Evolutionary conservation across 73 alveolate species (phyloP).

Genomic region (Uronychia binucleata): DNA sequence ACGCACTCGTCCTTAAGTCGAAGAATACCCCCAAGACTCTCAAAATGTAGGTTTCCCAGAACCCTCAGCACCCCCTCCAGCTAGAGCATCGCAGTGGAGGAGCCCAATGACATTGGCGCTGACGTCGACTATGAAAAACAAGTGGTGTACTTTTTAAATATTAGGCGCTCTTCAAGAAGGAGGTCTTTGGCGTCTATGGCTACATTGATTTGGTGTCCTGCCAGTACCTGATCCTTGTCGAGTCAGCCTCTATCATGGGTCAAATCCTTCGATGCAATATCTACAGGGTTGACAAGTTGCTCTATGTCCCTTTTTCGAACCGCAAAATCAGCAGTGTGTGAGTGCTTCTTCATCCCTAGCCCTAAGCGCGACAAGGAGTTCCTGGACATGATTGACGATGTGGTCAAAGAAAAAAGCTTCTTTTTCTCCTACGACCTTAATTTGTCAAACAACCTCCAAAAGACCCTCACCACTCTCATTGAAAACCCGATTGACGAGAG

Average conservation of each 20-base stretch:
- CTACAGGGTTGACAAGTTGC: constrained; percentile 59
- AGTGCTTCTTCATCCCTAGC: not conserved
- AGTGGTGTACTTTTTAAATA: not conserved
- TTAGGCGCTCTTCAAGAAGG: constrained; percentile 11
- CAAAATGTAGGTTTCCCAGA: not conserved
- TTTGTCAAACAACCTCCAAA: constrained; percentile 71
- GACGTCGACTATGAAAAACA: constrained; percentile 1
- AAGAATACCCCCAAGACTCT: constrained; percentile 12
- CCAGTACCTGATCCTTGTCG: constrained; percentile 51
- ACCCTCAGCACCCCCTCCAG: not conserved
- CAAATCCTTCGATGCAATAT: constrained; percentile 36
- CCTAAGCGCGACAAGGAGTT: constrained; percentile 54
- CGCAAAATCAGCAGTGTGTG: not conserved
- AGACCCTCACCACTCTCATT: constrained; percentile 11
- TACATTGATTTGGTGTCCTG: constrained; percentile 22
- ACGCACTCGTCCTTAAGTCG: constrained; percentile 1
- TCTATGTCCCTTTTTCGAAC: constrained; percentile 42
- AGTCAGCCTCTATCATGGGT: constrained; percentile 49
- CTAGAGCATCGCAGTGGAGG: not conserved
- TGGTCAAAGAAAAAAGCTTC: constrained; percentile 78
- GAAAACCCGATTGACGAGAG: constrained; percentile 2
- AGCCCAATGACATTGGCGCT: not conserved
- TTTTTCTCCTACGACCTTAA: constrained; percentile 92
- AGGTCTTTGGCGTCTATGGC: constrained; percentile 59
- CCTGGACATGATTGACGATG: constrained; percentile 73